phyloP scores from a whole-genome alignment of 345 rosid species.

The Turnera subulata region DNA sequence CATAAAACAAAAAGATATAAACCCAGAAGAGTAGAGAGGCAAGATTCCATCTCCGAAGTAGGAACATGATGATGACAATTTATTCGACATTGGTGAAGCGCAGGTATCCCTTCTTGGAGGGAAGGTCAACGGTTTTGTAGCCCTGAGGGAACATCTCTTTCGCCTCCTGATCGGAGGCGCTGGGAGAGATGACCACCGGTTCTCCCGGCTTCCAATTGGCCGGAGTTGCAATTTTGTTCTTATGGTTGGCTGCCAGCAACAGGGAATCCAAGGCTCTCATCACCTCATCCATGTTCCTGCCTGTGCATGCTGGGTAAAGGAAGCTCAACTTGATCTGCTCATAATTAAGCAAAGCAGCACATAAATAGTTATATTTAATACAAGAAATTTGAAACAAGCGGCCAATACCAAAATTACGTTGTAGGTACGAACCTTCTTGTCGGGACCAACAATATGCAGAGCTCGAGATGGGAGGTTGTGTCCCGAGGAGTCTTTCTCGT shows the following conservation, averaged over 20 bases:
- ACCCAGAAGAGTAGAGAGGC: too few relatives aligned
- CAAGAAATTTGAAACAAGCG: too few relatives aligned
- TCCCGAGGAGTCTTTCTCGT: conserved; percentile 44
- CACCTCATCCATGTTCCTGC: conserved; percentile 76
- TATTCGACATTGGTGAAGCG: conserved; percentile 38
- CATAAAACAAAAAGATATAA: too few relatives aligned
- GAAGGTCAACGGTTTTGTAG: conserved; percentile 51
- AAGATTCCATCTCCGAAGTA: too few relatives aligned
- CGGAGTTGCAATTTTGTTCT: conserved; percentile 67
- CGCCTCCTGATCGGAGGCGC: conserved; percentile 53
- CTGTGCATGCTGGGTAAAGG: conserved; percentile 65
- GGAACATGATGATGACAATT: too few relatives aligned
- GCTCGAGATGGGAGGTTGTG: conserved; percentile 56
- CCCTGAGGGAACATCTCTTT: conserved; percentile 62
- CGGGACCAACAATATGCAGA: conserved; percentile 66
- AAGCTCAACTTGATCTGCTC: conserved; percentile 81
- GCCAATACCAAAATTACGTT: neutral
- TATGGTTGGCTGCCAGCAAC: conserved; percentile 44
- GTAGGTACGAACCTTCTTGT: conserved; percentile 41
- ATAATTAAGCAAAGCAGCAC: neutral
- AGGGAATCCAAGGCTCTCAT: conserved; percentile 69
- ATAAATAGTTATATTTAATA: too few relatives aligned
- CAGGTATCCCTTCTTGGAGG: conserved; percentile 57
- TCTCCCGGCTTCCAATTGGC: conserved; percentile 81
- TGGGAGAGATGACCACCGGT: conserved; percentile 56